These are phyloP conservation scores for Colletotrichum cereale DNA, from an alignment of 2,329 filamentous ascomycete species.

Conservation along the genomic window DNA sequence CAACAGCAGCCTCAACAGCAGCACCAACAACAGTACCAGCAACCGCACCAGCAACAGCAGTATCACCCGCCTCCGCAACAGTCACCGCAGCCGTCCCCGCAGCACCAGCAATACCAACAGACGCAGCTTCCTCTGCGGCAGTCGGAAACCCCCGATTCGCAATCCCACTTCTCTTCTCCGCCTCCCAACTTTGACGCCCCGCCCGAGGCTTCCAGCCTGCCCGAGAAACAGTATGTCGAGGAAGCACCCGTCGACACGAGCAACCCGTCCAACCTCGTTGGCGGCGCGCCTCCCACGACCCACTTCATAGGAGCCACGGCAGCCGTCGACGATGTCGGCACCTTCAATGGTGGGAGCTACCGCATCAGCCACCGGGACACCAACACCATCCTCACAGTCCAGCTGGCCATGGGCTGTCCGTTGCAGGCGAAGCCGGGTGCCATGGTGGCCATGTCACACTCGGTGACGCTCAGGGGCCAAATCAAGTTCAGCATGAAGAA, in stretches of 20 bases:
- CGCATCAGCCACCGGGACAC: constrained; percentile 92
- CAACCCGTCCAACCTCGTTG: constrained; percentile 51
- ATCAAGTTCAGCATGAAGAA: constrained; percentile 94
- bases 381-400: constrained; percentile 90
- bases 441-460: constrained; percentile 96
- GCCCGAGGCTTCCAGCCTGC: constrained; percentile 43
- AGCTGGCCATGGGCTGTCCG: constrained; percentile 90
- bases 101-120: constrained; percentile 46
- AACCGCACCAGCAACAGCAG: constrained; percentile 45
- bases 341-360: constrained; percentile 96
- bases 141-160: constrained; percentile 36
- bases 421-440: constrained; percentile 83
- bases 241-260: constrained; percentile 45
- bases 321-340: constrained; percentile 87
- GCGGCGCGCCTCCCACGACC: constrained; percentile 56
- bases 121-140: constrained; percentile 42
- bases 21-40: constrained; percentile 42
- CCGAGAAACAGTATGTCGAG: constrained; percentile 46
- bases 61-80: constrained; percentile 50
- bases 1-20: constrained; percentile 47
- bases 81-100: constrained; percentile 36
- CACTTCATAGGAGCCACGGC: constrained; percentile 74
- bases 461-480: constrained; percentile 84
- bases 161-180: constrained; percentile 45
- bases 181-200: constrained; percentile 50